phyloP scores from a whole-genome alignment of 2,329 filamentous ascomycete genomes.

The Plenodomus lindquistii region DNA sequence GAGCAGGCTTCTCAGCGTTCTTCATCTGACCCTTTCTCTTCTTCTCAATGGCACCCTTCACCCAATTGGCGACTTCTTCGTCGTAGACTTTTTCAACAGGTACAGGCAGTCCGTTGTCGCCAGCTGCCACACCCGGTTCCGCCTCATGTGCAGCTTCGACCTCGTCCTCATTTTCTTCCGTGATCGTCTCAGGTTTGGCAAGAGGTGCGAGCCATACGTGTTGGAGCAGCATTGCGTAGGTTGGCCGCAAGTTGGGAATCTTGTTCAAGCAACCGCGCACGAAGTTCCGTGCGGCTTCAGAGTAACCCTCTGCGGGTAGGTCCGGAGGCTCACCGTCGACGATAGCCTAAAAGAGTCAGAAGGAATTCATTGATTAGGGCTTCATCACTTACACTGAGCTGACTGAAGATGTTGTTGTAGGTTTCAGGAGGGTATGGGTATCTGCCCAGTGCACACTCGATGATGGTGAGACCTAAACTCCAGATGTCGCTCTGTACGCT shows the following conservation, averaged over 20 bases:
- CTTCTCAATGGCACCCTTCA: constrained; percentile 69
- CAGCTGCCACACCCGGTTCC: constrained; percentile 48
- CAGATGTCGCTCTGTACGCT: constrained; percentile 98
- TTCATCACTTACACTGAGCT: constrained; percentile 75
- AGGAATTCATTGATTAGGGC: background rate
- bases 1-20: constrained; percentile 67
- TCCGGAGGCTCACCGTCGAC: constrained; percentile 95
- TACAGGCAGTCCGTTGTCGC: constrained; percentile 30
- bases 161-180: constrained; percentile 69
- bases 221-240: constrained; percentile 84
- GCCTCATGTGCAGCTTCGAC: constrained; percentile 47
- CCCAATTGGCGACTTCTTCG: constrained; percentile 85
- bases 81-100: constrained; percentile 61
- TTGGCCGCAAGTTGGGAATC: constrained; percentile 87
- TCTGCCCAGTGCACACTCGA: constrained; percentile 90
- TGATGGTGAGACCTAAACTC: constrained; percentile 91
- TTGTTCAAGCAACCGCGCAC: constrained; percentile 91
- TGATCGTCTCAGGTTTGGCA: constrained; percentile 74
- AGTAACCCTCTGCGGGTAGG: constrained; percentile 78
- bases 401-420: constrained; percentile 97
- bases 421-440: constrained; percentile 98
- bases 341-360: constrained; percentile 70
- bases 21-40: constrained; percentile 62
- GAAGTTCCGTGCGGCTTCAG: constrained; percentile 80
- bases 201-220: constrained; percentile 85